phyloP scores from a whole-genome alignment of 257 asterid genomes.

The Apocynum venetum region DNA sequence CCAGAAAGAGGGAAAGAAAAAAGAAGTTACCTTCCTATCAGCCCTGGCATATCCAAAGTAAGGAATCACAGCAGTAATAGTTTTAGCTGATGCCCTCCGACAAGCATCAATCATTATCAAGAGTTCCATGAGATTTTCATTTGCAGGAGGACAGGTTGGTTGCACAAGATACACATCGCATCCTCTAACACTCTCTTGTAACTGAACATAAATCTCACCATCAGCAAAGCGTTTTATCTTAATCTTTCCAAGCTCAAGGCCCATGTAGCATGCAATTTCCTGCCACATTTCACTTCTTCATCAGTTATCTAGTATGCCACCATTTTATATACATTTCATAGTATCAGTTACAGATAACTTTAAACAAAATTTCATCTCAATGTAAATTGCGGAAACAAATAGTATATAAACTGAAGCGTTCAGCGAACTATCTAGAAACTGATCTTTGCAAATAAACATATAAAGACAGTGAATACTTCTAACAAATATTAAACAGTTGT shows the following conservation, averaged over 20 bases:
- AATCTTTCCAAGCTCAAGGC: constrained; percentile 66
- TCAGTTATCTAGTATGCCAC: not conserved
- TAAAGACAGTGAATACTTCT: not conserved
- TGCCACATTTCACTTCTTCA: constrained; percentile 13
- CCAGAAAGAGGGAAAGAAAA: not conserved
- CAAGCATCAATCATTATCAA: constrained; percentile 83
- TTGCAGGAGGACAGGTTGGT: constrained; percentile 83
- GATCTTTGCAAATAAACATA: too few species aligned
- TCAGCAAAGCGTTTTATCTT: constrained; percentile 74
- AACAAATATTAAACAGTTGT: not conserved
- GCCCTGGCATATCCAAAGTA: constrained; percentile 83
- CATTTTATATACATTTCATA: not conserved
- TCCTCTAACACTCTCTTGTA: constrained; percentile 81
- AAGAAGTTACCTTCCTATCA: constrained; percentile 60
- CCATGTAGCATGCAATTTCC: constrained; percentile 81
- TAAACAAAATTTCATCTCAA: not conserved
- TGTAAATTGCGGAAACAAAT: not conserved
- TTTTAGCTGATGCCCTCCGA: constrained; percentile 78
- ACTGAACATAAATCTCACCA: constrained; percentile 77
- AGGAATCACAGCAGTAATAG: constrained; percentile 77
- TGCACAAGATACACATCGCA: constrained; percentile 79
- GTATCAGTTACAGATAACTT: not conserved
- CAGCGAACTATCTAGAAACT: not conserved
- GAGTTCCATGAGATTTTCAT: constrained; percentile 84
- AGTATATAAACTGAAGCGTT: not conserved